Evolutionary conservation across 2,329 filamentous ascomycete genomes (phyloP).

Genomic region (Peltaster fructicola): DNA sequence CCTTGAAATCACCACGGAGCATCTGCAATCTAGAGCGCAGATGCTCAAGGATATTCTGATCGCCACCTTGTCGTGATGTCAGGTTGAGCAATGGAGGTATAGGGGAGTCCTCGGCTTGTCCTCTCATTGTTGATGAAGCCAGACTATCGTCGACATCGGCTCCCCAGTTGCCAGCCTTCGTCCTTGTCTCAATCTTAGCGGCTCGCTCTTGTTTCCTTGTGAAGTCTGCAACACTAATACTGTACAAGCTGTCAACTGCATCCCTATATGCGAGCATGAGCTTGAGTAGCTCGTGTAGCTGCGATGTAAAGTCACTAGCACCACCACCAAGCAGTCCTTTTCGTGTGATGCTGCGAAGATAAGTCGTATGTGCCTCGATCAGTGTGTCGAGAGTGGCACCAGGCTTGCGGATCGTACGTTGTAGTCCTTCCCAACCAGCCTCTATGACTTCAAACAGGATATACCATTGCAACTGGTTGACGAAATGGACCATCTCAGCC

Average conservation of each 20-base stretch:
- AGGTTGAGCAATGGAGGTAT: constrained; percentile 23
- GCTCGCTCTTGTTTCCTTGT: constrained; percentile 74
- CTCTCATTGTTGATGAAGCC: constrained; percentile 7
- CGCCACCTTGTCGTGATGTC: constrained; percentile 19
- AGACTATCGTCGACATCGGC: constrained; percentile 35
- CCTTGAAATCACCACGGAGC: constrained; percentile 59
- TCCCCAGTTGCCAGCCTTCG: constrained; percentile 47
- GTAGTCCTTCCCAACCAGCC: constrained; percentile 80
- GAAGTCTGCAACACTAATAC: constrained; percentile 87
- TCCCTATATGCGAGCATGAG: constrained; percentile 90
- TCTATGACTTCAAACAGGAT: constrained; percentile 98
- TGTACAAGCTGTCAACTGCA: constrained; percentile 83
- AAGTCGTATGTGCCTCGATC: constrained; percentile 77
- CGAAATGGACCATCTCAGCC: constrained; percentile 97
- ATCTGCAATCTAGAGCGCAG: constrained; percentile 56
- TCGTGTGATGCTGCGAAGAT: constrained; percentile 85
- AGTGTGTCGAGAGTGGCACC: constrained; percentile 88
- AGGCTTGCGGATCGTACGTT: constrained; percentile 56
- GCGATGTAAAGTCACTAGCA: constrained; percentile 58
- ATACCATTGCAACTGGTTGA: constrained; percentile 94
- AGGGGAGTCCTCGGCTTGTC: constrained; percentile 23
- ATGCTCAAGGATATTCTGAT: constrained; percentile 53
- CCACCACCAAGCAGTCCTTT: constrained; percentile 75
- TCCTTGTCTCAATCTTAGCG: constrained; percentile 50
- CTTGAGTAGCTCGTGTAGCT: constrained; percentile 82